Evolutionary conservation across 2,329 filamentous ascomycete species (phyloP), one percentile per base, ranked within the genome.

Genomic region (Neonectria punicea): DNA sequence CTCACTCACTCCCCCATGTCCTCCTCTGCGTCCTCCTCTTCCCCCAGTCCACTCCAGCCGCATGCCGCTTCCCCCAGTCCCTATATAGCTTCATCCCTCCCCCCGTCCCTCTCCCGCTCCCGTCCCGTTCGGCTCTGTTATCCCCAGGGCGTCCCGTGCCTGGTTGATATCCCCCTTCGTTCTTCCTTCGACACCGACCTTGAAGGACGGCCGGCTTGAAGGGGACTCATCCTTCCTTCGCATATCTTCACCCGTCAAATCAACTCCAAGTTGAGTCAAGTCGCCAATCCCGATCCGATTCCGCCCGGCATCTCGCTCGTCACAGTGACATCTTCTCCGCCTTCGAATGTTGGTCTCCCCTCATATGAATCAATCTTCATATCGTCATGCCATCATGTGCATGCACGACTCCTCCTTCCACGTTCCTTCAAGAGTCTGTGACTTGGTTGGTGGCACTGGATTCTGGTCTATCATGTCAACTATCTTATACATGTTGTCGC

Each of bases 51-150:
- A 53, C 56, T 53, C 63, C 53, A 65, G 56, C 28, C 25, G 25
- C 53, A 49, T 67, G 53, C 55, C 55, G 53, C 50, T 50, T 47
- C 50, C 67, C 71, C 71, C 65, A 73, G 71, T 73, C 70, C 68
- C 70, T 73, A 73, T 73, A 73, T 73, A 73, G 72, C 72, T 71
- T 73, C 71, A 73, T 70, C 30, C 51, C 56, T 59, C 57, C 70
- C 32, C 70, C 71, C 70, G 44, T 56, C 63, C 57, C 32, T 60
- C 62, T 47, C 55, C 54, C 58, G 55, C 65, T 63, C 65, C 63
- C 53, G 70, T 65, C 63, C 65, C 65, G 67, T 47, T 49, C 47
- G 60, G 56, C 66, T 70, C 58, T 70, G 61, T 47, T 64, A 65
- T 66, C 63, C 64, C 61, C 68, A 71, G 68, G 71, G 65, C 70